Evolutionary conservation across 164 flowering plant genomes (phyloP).

Genomic region (Vitis rupestris): DNA sequence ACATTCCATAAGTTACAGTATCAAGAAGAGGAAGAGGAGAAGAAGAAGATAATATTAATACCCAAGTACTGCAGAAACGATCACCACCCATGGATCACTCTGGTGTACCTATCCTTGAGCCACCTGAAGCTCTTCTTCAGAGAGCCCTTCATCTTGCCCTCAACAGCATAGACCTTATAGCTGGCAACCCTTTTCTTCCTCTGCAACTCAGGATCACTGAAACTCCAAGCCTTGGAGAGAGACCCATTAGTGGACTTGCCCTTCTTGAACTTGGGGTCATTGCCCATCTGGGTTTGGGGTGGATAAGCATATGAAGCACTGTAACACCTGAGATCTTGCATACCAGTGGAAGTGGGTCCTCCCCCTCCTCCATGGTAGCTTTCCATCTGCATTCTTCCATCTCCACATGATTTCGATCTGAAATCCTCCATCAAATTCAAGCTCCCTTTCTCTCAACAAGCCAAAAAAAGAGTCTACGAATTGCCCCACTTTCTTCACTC

Average conservation of each 20-base stretch:
- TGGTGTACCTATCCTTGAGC: slow-evolving; percentile 34
- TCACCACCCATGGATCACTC: slow-evolving; percentile 27
- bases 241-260: slow-evolving; percentile 31
- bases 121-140: slow-evolving; percentile 45
- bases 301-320: slow-evolving; percentile 35
- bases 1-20: not conserved
- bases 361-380: slow-evolving; percentile 6
- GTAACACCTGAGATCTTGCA: slow-evolving; percentile 44
- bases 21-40: not conserved
- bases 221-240: slow-evolving; percentile 35
- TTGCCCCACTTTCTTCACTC: too few relatives aligned
- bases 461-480: too few relatives aligned
- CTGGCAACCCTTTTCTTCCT: slow-evolving; percentile 53
- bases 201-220: slow-evolving; percentile 50
- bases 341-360: slow-evolving; percentile 6
- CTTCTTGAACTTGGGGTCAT: slow-evolving; percentile 31
- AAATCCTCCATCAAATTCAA: slow-evolving; percentile 31
- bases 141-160: slow-evolving; percentile 50
- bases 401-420: slow-evolving; percentile 37
- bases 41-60: not conserved
- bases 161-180: slow-evolving; percentile 46
- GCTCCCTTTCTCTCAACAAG: too few relatives aligned
- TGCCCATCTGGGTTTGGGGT: slow-evolving; percentile 13
- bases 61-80: not conserved
- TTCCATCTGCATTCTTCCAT: slow-evolving; percentile 26